Base-by-base conservation (phyloP, 2,329 filamentous ascomycete genomes). In the Trichoderma asperellum region DNA sequence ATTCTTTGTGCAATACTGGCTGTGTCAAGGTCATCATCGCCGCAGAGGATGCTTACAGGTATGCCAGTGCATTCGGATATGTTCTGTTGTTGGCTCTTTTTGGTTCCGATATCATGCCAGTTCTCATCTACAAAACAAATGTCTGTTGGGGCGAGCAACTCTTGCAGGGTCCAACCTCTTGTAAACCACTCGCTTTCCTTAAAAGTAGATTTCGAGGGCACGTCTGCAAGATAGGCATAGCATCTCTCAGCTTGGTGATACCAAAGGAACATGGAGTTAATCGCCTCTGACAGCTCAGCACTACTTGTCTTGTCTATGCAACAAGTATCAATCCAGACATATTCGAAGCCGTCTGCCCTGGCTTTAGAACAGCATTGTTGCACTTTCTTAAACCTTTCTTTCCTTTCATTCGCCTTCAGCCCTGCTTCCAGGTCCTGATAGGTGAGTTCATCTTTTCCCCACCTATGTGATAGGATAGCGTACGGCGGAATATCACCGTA, bases 1-100 rank as follows among this genome's bases (percentile, higher is more conserved):
- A 78, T 73, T 12, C 73, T 72, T 4, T 68, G 58, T 7, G 73
- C 72, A 1, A 72, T 68, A 40, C 71, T 68, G 4, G 29, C 56
- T 21, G 65, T 62, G 47, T 68, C 65, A 2, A 62, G 21, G n/a
- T 68, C 65, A 11, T 57, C 65, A 16, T 43, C 57, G 14, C 65
- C 65, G 5, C 57, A 68, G 16, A 68, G 57, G 43, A 68, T 62
- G 8, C 18, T 34, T 2, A 62, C n/a, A 6, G 65, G 65, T 62
- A 68, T 62, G 7, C 56, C 56, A 10, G 65, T 68, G 55, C 65
- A 55, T 8, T 35, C 27, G 2, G 65, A 62, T 61, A 68, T 61
- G 2, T 16, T 29, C 34, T 53, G 43, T 68, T 68, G 57, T 21
- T 52, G 56, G 16, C 18, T 52, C 1, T 7, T 24, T 5, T 52